Evolutionary conservation across 768 basidiomycete species (phyloP).

Genomic region (Leccinellum albellum): DNA sequence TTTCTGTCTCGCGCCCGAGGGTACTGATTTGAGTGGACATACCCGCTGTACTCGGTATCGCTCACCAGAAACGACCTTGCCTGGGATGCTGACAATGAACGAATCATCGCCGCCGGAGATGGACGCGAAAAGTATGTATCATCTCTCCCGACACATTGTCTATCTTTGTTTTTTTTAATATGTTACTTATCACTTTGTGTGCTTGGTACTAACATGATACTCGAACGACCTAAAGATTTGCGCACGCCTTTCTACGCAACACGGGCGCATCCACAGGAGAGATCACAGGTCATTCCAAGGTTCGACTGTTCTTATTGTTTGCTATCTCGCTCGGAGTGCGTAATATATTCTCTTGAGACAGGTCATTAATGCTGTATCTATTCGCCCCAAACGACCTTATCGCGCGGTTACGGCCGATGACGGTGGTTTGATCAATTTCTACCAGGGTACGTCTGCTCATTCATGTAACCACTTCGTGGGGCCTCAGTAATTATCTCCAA

Average conservation of each 20-base stretch:
- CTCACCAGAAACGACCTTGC: slow-evolving; percentile 80
- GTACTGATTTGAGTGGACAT: neutral
- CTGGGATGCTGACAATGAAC: slow-evolving; percentile 95
- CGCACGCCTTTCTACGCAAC: slow-evolving; percentile 80
- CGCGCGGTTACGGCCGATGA: slow-evolving; percentile 87
- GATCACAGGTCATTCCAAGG: slow-evolving; percentile 88
- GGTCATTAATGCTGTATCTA: slow-evolving; percentile 84
- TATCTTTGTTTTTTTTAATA: neutral
- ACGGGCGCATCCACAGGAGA: slow-evolving; percentile 83
- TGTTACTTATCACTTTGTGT: neutral
- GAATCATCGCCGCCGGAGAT: slow-evolving; percentile 93
- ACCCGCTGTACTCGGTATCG: neutral
- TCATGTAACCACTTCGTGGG: neutral
- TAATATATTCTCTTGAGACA: slow-evolving; percentile 25
- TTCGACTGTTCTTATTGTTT: slow-evolving; percentile 20
- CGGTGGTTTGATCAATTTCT: slow-evolving; percentile 76
- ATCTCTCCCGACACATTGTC: neutral
- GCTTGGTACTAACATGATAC: neutral
- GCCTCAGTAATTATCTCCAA: slow-evolving; percentile 19
- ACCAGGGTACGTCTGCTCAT: slow-evolving; percentile 51
- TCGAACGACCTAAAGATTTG: slow-evolving; percentile 50
- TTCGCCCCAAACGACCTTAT: slow-evolving; percentile 86
- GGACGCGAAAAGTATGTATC: slow-evolving; percentile 73
- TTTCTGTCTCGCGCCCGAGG: neutral
- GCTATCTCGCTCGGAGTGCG: neutral